Evolutionary conservation across 768 basidiomycete species (phyloP).

Genomic region (Trametes coccinea): DNA sequence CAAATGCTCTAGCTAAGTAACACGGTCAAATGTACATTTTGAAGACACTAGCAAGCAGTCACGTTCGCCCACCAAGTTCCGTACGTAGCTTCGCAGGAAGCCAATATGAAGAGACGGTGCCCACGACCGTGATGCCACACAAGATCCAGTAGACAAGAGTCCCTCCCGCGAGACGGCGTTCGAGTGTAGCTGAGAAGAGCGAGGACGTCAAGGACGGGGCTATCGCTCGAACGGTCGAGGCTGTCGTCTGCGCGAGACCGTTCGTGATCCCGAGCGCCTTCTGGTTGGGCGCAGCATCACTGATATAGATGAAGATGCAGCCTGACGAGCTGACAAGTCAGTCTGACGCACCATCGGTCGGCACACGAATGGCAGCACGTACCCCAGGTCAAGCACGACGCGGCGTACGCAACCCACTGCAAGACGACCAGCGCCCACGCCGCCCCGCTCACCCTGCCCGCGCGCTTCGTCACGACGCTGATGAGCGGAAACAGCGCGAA

Average conservation of each 20-base stretch:
- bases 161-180: constrained; percentile 44
- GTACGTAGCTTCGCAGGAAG: constrained; percentile 7
- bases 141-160: constrained; percentile 37
- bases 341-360: too few species aligned
- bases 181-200: constrained; percentile 49
- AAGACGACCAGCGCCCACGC: constrained; percentile 33
- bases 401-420: constrained; percentile 27
- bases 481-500: constrained; percentile 36
- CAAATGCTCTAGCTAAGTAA: too few species aligned
- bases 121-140: constrained; percentile 11
- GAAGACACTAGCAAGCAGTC: too few species aligned
- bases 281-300: constrained; percentile 27
- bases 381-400: constrained; percentile 38
- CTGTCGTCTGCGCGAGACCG: constrained; percentile 53
- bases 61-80: not conserved
- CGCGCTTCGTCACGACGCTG: constrained; percentile 28
- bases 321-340: constrained; percentile 5
- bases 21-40: too few species aligned
- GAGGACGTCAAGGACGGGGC: constrained; percentile 55
- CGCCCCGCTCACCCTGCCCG: constrained; percentile 25
- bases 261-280: constrained; percentile 49
- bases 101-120: constrained; percentile 49
- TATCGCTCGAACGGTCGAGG: constrained; percentile 47
- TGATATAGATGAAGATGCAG: constrained; percentile 34
- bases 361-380: not conserved